phyloP scores from a whole-genome alignment of 2,329 filamentous ascomycete genomes.

The Didymella arachidicola region DNA sequence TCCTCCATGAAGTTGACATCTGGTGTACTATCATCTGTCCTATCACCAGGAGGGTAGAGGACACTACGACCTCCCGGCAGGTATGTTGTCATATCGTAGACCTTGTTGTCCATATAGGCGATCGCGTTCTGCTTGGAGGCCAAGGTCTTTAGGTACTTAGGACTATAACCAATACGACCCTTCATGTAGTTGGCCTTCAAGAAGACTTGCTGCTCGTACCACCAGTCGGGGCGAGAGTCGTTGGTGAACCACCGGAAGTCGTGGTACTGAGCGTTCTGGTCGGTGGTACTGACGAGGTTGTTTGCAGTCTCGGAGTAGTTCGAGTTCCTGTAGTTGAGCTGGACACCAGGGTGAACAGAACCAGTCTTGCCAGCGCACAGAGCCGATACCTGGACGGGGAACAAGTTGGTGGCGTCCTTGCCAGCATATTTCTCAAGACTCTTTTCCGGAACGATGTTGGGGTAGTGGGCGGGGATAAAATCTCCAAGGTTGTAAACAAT shows the following conservation, averaged over 20 bases:
- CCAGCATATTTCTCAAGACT: slow-evolving; percentile 82
- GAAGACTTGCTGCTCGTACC: slow-evolving; percentile 83
- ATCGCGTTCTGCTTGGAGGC: slow-evolving; percentile 71
- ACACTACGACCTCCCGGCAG: slow-evolving; percentile 75
- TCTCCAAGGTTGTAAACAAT: slow-evolving; percentile 82
- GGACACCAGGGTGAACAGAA: slow-evolving; percentile 73
- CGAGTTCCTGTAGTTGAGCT: slow-evolving; percentile 79
- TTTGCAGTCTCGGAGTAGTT: slow-evolving; percentile 74
- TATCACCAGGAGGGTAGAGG: slow-evolving; percentile 61
- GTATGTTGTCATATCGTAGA: slow-evolving; percentile 93
- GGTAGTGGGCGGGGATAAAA: slow-evolving; percentile 82
- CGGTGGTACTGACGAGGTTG: slow-evolving; percentile 69
- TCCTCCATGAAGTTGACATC: slow-evolving; percentile 83
- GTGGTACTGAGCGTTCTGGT: slow-evolving; percentile 82
- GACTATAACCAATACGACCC: slow-evolving; percentile 84
- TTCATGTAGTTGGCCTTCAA: slow-evolving; percentile 83
- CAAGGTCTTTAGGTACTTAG: slow-evolving; percentile 76
- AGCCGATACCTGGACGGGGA: slow-evolving; percentile 92
- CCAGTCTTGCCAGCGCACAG: slow-evolving; percentile 82
- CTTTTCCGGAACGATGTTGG: slow-evolving; percentile 67
- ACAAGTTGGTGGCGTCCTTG: slow-evolving; percentile 83
- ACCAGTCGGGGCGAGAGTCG: slow-evolving; percentile 89
- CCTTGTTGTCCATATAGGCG: slow-evolving; percentile 76
- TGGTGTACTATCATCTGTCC: slow-evolving; percentile 51
- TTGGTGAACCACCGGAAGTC: slow-evolving; percentile 89